Evolutionary conservation across 148 eudicot genomes (phyloP).

Genomic region (Talinum fruticosum): DNA sequence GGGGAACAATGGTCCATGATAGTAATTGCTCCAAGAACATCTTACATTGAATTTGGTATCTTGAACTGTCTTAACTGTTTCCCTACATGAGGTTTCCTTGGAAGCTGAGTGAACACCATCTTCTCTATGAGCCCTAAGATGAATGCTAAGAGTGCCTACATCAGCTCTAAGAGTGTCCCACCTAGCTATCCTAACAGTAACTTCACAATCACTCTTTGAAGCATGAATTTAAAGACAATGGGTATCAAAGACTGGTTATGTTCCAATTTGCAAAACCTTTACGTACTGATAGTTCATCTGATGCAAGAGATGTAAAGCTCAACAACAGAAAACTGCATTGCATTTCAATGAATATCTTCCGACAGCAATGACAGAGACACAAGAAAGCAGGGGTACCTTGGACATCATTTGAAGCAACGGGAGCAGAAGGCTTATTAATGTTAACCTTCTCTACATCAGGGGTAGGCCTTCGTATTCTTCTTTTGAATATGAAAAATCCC

Average conservation of each 20-base stretch:
- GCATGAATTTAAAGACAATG: too few species aligned
- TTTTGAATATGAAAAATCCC: slow-evolving; percentile 69
- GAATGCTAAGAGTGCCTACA: too few species aligned
- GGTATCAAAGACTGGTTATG: background rate
- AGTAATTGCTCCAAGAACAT: background rate
- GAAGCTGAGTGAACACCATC: too few species aligned
- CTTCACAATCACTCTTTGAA: background rate
- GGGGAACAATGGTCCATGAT: background rate
- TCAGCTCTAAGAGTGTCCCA: background rate
- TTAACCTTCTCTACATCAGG: slow-evolving; percentile 72
- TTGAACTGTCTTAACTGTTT: too few species aligned
- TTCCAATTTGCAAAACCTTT: background rate
- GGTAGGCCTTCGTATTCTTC: slow-evolving; percentile 59
- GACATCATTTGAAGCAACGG: slow-evolving; percentile 30
- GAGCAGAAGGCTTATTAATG: slow-evolving; percentile 29
- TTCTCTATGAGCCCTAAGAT: too few species aligned
- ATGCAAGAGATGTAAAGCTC: background rate
- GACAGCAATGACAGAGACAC: background rate
- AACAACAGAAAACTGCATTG: background rate
- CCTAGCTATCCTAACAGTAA: background rate
- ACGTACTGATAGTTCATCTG: background rate
- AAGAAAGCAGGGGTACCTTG: slow-evolving; percentile 40
- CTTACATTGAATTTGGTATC: background rate
- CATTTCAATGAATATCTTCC: background rate
- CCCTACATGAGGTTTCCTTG: too few species aligned